A percentile compares a stretch with the other conserved stretches of the same genome.
These are phyloP conservation scores for Hygrophoropsis aurantiaca DNA, from an alignment of 768 basidiomycete species.

Conservation along the genomic window DNA sequence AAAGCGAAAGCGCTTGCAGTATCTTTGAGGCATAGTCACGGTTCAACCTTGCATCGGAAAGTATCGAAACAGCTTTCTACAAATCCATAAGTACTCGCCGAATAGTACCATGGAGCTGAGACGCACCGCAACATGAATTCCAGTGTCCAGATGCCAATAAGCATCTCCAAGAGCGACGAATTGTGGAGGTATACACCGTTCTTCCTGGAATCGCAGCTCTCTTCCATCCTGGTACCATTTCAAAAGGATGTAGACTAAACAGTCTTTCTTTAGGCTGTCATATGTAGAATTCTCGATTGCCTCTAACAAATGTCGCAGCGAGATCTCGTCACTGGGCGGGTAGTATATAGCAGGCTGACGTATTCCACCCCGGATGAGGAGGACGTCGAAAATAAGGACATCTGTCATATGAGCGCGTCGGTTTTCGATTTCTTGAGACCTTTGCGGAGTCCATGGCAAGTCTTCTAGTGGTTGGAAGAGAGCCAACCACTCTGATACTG, in stretches of 20 bases:
- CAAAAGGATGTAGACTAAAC: conserved; percentile 76
- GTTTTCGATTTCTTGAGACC: conserved; percentile 56
- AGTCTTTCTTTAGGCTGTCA: conserved; percentile 78
- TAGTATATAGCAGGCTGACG: conserved; percentile 59
- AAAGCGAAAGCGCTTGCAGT: conserved; percentile 51
- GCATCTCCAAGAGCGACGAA: conserved; percentile 77
- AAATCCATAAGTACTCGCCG: not conserved
- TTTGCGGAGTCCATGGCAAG: conserved; percentile 61
- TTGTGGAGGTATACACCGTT: conserved; percentile 71
- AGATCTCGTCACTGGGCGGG: conserved; percentile 59
- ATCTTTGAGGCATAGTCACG: conserved; percentile 80
- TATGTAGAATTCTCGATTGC: conserved; percentile 63
- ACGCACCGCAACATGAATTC: conserved; percentile 63
- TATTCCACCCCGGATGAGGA: conserved; percentile 66
- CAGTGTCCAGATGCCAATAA: conserved; percentile 81
- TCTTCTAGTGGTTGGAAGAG: conserved; percentile 51
- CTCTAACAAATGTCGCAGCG: conserved; percentile 57
- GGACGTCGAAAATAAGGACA: conserved; percentile 70
- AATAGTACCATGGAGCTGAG: not conserved
- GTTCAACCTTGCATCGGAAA: conserved; percentile 73
- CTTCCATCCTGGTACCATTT: conserved; percentile 73
- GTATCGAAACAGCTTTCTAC: conserved; percentile 68
- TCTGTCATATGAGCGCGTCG: conserved; percentile 63
- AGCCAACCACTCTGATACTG: conserved; percentile 22
- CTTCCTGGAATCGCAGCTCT: conserved; percentile 51